Conservation (phyloP, 1,139 yeast species). For the Suhomyces coccinellae region DNA sequence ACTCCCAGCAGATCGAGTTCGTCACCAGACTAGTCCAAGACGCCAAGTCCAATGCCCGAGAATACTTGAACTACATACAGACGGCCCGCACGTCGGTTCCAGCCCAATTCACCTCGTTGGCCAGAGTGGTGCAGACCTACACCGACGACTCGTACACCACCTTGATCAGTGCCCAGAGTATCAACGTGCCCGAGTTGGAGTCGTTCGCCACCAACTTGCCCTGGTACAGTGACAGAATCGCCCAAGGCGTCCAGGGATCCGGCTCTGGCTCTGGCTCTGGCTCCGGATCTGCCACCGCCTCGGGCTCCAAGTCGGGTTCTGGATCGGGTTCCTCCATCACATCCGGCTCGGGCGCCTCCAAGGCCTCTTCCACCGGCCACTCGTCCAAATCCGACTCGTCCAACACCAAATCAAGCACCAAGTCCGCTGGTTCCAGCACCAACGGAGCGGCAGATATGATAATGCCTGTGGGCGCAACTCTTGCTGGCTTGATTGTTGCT, state of each 20-base stretch:
- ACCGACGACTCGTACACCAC: conserved; percentile 42
- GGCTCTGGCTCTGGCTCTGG: conserved; percentile 16
- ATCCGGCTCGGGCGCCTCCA: conserved; percentile 4
- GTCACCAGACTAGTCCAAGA: conserved; percentile 33
- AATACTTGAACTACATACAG: conserved; percentile 25
- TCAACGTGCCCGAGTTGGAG: conserved; percentile 25
- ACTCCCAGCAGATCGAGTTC: conserved; percentile 22
- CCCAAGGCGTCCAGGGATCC: conserved; percentile 1
- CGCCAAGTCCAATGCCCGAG: conserved; percentile 21
- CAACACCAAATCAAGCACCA: no score
- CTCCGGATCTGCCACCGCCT: conserved; percentile 2
- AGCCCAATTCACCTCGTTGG: conserved; percentile 24
- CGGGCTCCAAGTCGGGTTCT: conserved; percentile 4
- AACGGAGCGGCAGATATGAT: conserved; percentile 5
- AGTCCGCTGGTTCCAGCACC: conserved; percentile 1
- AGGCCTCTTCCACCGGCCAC: background rate
- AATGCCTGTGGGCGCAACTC: conserved; percentile 12
- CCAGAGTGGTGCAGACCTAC: conserved; percentile 35
- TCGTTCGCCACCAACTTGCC: conserved; percentile 41
- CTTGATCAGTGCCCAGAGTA: conserved; percentile 24
- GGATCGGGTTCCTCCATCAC: background rate
- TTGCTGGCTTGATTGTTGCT: conserved; percentile 12
- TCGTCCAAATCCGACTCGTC: background rate
- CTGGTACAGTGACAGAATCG: conserved; percentile 37
- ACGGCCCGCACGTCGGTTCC: conserved; percentile 29